These are phyloP conservation scores for Moesziomyces parantarcticus DNA, from an alignment of 1,284 basidiomycete genomes.

Conservation along the genomic window DNA sequence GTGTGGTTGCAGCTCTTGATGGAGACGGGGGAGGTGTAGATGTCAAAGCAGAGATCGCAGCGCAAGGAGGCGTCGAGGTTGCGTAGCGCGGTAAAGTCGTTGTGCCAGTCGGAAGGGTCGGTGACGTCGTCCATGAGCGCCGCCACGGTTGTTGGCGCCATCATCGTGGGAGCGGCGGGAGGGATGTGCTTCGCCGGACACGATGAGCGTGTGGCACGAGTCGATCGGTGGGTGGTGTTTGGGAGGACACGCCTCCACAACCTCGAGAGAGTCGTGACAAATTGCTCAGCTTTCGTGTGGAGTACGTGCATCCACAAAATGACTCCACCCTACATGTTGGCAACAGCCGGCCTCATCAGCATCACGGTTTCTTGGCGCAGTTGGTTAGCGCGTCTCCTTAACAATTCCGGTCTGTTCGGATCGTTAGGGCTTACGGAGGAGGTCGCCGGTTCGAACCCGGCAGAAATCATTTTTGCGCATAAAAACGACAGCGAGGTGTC, in stretches of 20 bases:
- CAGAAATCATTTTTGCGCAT: slow-evolving; percentile 32
- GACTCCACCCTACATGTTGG: too few relatives aligned
- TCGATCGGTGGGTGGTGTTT: too few relatives aligned
- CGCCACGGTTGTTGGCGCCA: slow-evolving; percentile 3
- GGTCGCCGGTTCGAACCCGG: slow-evolving; percentile 58
- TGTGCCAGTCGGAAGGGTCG: slow-evolving; percentile 63
- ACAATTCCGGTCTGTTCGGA: slow-evolving; percentile 40
- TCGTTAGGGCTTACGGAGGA: slow-evolving; percentile 54
- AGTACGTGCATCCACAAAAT: too few relatives aligned
- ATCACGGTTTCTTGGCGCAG: slow-evolving; percentile 49
- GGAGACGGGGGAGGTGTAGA: slow-evolving; percentile 61
- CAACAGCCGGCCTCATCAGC: too few relatives aligned
- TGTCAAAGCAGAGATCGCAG: slow-evolving; percentile 64
- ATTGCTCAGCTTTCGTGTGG: too few relatives aligned
- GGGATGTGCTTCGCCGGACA: too few relatives aligned
- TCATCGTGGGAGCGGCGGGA: too few relatives aligned
- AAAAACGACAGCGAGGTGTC: too few relatives aligned
- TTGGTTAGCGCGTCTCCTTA: slow-evolving; percentile 59
- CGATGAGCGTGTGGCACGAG: too few relatives aligned
- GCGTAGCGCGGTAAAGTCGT: slow-evolving; percentile 44
- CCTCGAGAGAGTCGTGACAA: too few relatives aligned
- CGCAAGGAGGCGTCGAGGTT: slow-evolving; percentile 58
- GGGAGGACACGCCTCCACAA: too few relatives aligned
- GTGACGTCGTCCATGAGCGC: slow-evolving; percentile 48
- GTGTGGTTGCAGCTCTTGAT: slow-evolving; percentile 60